Percentiles rank a stretch among this genome's conserved stretches.
Conservation (phyloP, 2,329 filamentous ascomycete genomes). For the Venturia pyrina region DNA sequence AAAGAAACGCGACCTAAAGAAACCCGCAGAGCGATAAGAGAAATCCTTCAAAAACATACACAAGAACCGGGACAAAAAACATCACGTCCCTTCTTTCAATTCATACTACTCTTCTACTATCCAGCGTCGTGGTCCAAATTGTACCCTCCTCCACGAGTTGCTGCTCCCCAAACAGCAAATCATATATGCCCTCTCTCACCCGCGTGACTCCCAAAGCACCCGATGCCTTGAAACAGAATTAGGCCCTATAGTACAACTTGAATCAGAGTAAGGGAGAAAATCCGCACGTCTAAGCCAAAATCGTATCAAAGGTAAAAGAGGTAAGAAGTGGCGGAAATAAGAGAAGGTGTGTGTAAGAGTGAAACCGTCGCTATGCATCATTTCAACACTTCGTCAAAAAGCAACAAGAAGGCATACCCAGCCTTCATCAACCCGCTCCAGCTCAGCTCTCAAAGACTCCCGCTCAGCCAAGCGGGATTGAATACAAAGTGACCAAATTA, state of each 20-base stretch:
- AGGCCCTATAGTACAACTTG: neutral
- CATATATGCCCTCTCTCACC: neutral
- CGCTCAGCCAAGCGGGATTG: neutral
- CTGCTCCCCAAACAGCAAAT: neutral
- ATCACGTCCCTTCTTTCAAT: neutral
- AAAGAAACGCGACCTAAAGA: too few relatives aligned
- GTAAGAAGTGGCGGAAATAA: neutral
- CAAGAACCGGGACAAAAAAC: too few relatives aligned
- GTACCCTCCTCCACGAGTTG: neutral
- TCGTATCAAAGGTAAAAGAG: neutral
- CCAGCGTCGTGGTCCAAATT: neutral
- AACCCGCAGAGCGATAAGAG: too few relatives aligned
- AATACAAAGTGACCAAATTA: conserved; percentile 1
- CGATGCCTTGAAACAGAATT: neutral
- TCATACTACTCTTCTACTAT: neutral
- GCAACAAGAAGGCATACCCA: neutral
- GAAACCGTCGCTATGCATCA: conserved; percentile 5
- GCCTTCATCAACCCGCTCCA: neutral
- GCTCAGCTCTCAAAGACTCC: neutral
- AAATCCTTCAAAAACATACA: too few relatives aligned
- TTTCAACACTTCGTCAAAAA: neutral
- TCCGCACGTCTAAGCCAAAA: neutral
- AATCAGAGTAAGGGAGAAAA: neutral
- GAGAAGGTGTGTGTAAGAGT: neutral
- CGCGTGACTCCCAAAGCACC: neutral